These are phyloP conservation scores for Pseudopithomyces maydicus DNA, from an alignment of 2,329 filamentous ascomycete species.

Conservation along the genomic window DNA sequence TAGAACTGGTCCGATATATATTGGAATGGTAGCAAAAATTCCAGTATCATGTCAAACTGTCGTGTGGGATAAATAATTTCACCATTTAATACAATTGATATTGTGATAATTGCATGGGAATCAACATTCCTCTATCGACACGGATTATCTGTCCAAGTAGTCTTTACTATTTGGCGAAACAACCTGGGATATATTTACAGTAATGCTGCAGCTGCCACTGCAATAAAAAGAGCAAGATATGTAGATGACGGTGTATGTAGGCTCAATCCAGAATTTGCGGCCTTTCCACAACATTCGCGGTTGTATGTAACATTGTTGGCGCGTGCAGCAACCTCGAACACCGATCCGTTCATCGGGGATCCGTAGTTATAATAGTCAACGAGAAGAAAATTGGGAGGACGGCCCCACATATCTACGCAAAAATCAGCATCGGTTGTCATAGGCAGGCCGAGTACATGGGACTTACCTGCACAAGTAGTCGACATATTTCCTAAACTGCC, in stretches of 20 bases:
- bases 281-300: constrained; percentile 60
- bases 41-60: no score
- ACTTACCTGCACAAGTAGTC: constrained; percentile 41
- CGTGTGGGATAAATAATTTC: no score
- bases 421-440: constrained; percentile 17
- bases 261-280: constrained; percentile 17
- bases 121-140: no score
- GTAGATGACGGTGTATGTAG: constrained; percentile 15
- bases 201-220: constrained; percentile 20
- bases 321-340: constrained; percentile 47
- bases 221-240: constrained; percentile 25
- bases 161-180: background rate
- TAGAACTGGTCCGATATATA: no score
- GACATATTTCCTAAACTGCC: constrained; percentile 42
- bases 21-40: no score
- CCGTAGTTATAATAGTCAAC: constrained; percentile 49
- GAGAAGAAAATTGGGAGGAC: constrained; percentile 48
- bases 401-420: constrained; percentile 32
- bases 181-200: constrained; percentile 13
- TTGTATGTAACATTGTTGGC: constrained; percentile 76
- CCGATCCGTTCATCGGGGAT: constrained; percentile 39
- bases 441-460: background rate
- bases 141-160: no score
- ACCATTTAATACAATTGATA: no score
- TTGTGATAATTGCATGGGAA: no score